Percentiles rank a stretch among this genome's conserved stretches.
phyloP scores from a whole-genome alignment of 1,139 yeast genomes.

The Blastobotrys serpentis region DNA sequence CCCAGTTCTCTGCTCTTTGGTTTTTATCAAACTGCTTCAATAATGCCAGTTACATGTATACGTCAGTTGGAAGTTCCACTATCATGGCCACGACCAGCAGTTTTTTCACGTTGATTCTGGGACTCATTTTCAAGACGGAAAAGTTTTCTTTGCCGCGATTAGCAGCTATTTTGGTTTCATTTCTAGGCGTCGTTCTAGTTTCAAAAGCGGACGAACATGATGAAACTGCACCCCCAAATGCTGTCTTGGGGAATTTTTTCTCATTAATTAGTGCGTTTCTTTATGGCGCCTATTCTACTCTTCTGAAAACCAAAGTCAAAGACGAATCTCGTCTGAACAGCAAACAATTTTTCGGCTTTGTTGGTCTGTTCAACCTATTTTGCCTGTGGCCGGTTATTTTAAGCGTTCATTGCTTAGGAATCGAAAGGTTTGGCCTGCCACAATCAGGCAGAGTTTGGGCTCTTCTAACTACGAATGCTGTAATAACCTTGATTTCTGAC shows the following conservation, averaged over 20 bases:
- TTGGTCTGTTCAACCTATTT: conserved; percentile 75
- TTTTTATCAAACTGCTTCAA: conserved; percentile 84
- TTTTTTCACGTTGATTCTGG: conserved; percentile 85
- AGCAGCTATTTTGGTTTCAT: conserved; percentile 65
- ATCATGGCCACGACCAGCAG: conserved; percentile 89
- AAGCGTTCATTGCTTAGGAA: conserved; percentile 57
- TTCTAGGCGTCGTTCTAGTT: conserved; percentile 75
- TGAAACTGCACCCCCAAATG: conserved; percentile 40
- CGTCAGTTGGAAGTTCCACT: conserved; percentile 92
- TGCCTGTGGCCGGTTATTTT: conserved; percentile 83
- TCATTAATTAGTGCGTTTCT: conserved; percentile 83
- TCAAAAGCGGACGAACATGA: conserved; percentile 51
- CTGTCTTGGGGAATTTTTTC: conserved; percentile 70
- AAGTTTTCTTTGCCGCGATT: conserved; percentile 62
- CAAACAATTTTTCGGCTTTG: conserved; percentile 89
- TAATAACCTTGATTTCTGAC: conserved; percentile 81
- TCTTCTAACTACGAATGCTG: conserved; percentile 62
- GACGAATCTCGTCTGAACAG: conserved; percentile 77
- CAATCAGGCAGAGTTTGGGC: conserved; percentile 50
- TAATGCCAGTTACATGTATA: conserved; percentile 81
- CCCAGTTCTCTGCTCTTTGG: conserved; percentile 86
- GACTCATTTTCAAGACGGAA: conserved; percentile 71
- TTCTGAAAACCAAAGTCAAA: conserved; percentile 69
- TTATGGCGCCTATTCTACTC: conserved; percentile 88
- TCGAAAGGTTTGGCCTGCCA: conserved; percentile 75